Evolutionary conservation across 2,329 filamentous ascomycete genomes (phyloP), one percentile per base, ranked within the genome.

Genomic region (Xylariaceae sp.): DNA sequence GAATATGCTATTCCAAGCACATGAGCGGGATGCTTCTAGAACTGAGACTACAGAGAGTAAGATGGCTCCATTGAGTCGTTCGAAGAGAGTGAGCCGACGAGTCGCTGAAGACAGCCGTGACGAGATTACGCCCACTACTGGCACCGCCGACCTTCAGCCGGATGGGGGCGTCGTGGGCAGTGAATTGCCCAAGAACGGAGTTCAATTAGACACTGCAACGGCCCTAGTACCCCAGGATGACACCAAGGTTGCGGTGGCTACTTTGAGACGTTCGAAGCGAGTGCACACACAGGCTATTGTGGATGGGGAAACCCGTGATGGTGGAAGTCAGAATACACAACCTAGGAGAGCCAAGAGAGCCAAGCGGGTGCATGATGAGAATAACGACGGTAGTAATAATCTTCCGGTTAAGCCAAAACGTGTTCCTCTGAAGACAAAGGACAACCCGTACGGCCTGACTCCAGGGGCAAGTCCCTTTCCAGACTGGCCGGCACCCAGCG

Each of bases 401-500:
- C 34, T 23, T 15, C 50, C 45, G 11, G 64, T 66, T 18, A 71
- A 66, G 57, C 51, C 52, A 1, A 70, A 63, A 53, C 65, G 61
- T n/a, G 61, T 64, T 47, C 64, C 67, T 3, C 63, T 66, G 50
- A 71, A 68, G 55, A 71, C 71, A 1, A 70, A 71, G 56, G 69
- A 71, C 4, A 76, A 79, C 55, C 74, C 74, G 2, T 85, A 85
- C 58, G 78, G 80, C 10, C 68, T 85, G 34, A 83, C 77, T 1
- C 81, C 81, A 30, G 82, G 82, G 23, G 67, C 69, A 55, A 81
- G 84, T 0, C 90, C 90, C 0, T 95, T 88, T 64, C 88, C 89
- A 0, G 78, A 87, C 58, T 88, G 84, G 71, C 66, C 72, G 2
- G 81, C 79, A 57, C 90, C 90, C 0, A 91, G 87, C 0, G 68